Evolutionary conservation across 2,329 filamentous ascomycete genomes (phyloP), one percentile per base, ranked within the genome.

Genomic region (Aspergillus arachidicola): DNA sequence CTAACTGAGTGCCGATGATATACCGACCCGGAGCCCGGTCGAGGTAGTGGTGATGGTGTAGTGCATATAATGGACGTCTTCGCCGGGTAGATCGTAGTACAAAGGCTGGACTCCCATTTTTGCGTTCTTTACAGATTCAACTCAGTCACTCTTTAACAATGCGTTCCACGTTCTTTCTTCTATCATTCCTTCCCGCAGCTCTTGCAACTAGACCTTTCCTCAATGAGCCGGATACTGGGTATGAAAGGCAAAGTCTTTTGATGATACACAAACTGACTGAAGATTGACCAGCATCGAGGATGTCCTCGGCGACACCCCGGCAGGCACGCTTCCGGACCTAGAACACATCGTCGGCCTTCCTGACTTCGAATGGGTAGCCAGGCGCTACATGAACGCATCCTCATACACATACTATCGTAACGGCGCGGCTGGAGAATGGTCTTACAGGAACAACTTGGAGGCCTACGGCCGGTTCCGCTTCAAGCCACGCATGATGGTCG

Each of bases 401-500:
- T 57, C 59, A 11, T 64, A 64, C 59, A 62, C 62, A 7, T 64
- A 64, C 59, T 64, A 64, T 45, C 62, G 62, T 41, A 64, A 64
- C 21, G 62, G 62, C 21, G 62, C 62, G 4, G 59, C 62, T 2
- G 62, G 62, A 10, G 62, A 64, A 36, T 64, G 62, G 62, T 64
- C 62, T 10, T 64, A 64, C 48, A 32, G 62, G 5, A 64, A 64
- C 51, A 64, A 64, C 36, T 59, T 64, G 21, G 62, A 64, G 30
- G 62, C 34, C 0, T 64, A 57, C 45, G 57, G 57, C 4, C 62
- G 62, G 0, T 64, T 62, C 62, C 62, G 62, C 3, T 59, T 64
- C 50, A 46, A 34, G 26, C 62, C 62, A 12, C 59, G 59, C 46
- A 50, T 59, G 55, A 12, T 64, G 56, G 59, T 59, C 32, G 62